Percentiles rank a stretch among this genome's conserved stretches.
phyloP scores from a whole-genome alignment of 306 rosid species.

The Delonix regia region DNA sequence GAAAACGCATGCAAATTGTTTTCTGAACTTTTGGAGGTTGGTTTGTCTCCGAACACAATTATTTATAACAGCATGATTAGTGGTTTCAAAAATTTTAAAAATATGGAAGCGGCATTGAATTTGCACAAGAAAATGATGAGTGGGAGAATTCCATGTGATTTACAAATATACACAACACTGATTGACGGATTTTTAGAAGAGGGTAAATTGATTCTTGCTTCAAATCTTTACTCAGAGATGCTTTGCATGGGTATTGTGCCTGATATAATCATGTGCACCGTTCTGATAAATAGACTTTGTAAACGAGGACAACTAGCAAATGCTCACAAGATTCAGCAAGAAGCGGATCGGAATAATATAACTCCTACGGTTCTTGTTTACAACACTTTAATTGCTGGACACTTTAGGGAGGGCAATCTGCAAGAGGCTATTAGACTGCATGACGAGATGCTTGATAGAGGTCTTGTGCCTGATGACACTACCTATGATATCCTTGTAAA shows the following conservation, averaged over 20 bases:
- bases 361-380: slow-evolving; percentile 65
- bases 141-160: slow-evolving; percentile 62
- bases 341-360: slow-evolving; percentile 49
- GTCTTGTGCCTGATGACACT: slow-evolving; percentile 65
- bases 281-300: slow-evolving; percentile 66
- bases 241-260: slow-evolving; percentile 68
- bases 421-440: slow-evolving; percentile 74
- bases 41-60: slow-evolving; percentile 67
- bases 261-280: slow-evolving; percentile 51
- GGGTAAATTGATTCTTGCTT: slow-evolving; percentile 57
- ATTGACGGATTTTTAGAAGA: slow-evolving; percentile 61
- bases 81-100: slow-evolving; percentile 63
- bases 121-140: slow-evolving; percentile 63
- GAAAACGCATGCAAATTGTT: slow-evolving; percentile 58
- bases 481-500: slow-evolving; percentile 73
- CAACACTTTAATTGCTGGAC: slow-evolving; percentile 66
- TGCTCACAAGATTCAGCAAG: slow-evolving; percentile 60
- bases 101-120: slow-evolving; percentile 69
- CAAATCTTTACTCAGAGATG: slow-evolving; percentile 79
- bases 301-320: slow-evolving; percentile 66
- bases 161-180: slow-evolving; percentile 69
- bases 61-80: slow-evolving; percentile 72
- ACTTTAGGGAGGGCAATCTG: slow-evolving; percentile 74
- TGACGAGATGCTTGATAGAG: slow-evolving; percentile 87
- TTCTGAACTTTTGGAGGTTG: slow-evolving; percentile 64